Evolutionary conservation across 768 basidiomycete species (phyloP).

Genomic region (Tylopilus vinaceipallidus): DNA sequence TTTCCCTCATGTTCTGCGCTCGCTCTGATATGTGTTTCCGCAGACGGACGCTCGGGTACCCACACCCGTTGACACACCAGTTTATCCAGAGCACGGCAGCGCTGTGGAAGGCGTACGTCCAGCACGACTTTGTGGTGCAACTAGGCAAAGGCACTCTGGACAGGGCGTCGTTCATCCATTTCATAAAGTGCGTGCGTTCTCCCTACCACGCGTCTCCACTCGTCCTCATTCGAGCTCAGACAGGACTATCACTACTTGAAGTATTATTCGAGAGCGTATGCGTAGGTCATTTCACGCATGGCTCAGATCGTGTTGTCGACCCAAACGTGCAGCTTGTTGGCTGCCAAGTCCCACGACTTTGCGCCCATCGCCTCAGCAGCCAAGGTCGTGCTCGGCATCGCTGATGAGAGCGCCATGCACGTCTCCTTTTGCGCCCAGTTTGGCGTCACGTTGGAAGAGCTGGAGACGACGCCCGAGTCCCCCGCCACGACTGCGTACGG

Average conservation of each 20-base stretch:
- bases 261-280: slow-evolving; percentile 84
- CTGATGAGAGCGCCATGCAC: slow-evolving; percentile 73
- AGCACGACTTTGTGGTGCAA: slow-evolving; percentile 80
- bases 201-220: background rate
- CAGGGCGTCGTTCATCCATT: slow-evolving; percentile 69
- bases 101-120: slow-evolving; percentile 72
- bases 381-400: slow-evolving; percentile 58
- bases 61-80: slow-evolving; percentile 64
- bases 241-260: slow-evolving; percentile 82
- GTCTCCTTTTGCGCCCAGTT: slow-evolving; percentile 67
- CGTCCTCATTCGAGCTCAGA: slow-evolving; percentile 33
- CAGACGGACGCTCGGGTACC: slow-evolving; percentile 58
- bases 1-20: background rate
- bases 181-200: slow-evolving; percentile 62
- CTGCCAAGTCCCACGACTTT: slow-evolving; percentile 72
- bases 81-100: slow-evolving; percentile 56
- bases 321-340: slow-evolving; percentile 53
- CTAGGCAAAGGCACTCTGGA: slow-evolving; percentile 73
- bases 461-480: slow-evolving; percentile 63
- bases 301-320: background rate
- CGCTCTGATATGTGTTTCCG: background rate
- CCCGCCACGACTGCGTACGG: slow-evolving; percentile 82
- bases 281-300: slow-evolving; percentile 39
- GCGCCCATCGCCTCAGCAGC: slow-evolving; percentile 60
- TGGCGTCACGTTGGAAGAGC: slow-evolving; percentile 59